Evolutionary conservation across 2,329 filamentous ascomycete species (phyloP).

Genomic region (Penicillium sp.): DNA sequence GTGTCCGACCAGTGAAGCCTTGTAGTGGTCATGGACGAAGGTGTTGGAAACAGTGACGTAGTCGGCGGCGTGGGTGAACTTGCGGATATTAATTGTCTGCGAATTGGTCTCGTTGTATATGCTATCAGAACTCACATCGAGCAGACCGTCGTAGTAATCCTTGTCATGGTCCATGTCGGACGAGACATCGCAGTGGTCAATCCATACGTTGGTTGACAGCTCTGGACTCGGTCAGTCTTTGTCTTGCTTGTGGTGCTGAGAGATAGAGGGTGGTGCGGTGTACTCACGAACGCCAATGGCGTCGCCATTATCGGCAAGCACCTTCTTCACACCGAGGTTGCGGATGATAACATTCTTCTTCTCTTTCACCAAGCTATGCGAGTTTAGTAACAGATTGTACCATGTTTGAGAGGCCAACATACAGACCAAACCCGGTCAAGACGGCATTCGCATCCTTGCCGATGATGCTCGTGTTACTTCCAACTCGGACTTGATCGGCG

Average conservation of each 20-base stretch:
- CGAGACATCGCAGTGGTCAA: constrained; percentile 65
- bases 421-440: constrained; percentile 49
- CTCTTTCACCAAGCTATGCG: constrained; percentile 52
- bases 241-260: constrained; percentile 25
- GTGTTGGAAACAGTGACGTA: constrained; percentile 53
- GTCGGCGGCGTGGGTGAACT: constrained; percentile 59
- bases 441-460: constrained; percentile 51
- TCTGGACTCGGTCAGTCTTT: constrained; percentile 15
- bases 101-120: neutral
- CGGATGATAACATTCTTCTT: constrained; percentile 59
- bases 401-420: neutral
- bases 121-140: constrained; percentile 44
- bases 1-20: constrained; percentile 58
- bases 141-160: constrained; percentile 66
- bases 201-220: constrained; percentile 54
- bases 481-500: constrained; percentile 45
- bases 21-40: constrained; percentile 59
- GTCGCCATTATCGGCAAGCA: constrained; percentile 55
- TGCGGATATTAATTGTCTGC: neutral
- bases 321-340: constrained; percentile 59
- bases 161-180: constrained; percentile 59
- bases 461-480: constrained; percentile 52
- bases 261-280: neutral
- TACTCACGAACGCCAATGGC: constrained; percentile 55
- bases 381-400: constrained; percentile 24